These are phyloP conservation scores for Sporothrix globosa DNA, from an alignment of 2,329 filamentous ascomycete genomes.

Conservation along the genomic window DNA sequence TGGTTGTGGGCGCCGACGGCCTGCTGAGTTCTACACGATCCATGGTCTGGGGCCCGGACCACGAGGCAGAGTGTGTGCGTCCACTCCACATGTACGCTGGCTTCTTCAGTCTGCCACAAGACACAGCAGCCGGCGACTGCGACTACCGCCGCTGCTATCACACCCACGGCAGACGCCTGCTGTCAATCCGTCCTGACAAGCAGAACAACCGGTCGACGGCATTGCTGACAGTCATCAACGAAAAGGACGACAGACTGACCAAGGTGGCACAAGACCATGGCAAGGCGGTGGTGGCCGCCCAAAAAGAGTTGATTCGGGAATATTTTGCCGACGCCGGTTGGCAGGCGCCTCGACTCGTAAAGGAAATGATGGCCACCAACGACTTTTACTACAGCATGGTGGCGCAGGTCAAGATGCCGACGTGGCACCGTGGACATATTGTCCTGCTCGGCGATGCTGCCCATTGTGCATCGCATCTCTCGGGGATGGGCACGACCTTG, in stretches of 20 bases:
- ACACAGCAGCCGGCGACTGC: slow-evolving; percentile 37
- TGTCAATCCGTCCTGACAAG: slow-evolving; percentile 48
- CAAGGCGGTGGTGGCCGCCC: neutral
- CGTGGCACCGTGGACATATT: slow-evolving; percentile 44
- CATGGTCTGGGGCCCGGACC: slow-evolving; percentile 43
- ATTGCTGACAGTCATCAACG: slow-evolving; percentile 22
- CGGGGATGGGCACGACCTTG: slow-evolving; percentile 54
- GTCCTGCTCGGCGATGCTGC: slow-evolving; percentile 55
- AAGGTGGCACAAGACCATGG: neutral
- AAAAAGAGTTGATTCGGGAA: slow-evolving; percentile 33
- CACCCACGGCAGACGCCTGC: slow-evolving; percentile 43
- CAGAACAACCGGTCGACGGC: slow-evolving; percentile 28
- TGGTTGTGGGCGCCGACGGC: slow-evolving; percentile 61
- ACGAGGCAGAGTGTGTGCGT: slow-evolving; percentile 40
- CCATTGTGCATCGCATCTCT: slow-evolving; percentile 51
- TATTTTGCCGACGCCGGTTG: slow-evolving; percentile 53
- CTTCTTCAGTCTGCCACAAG: slow-evolving; percentile 48
- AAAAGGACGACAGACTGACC: slow-evolving; percentile 37
- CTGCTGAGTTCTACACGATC: slow-evolving; percentile 53
- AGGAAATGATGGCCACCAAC: slow-evolving; percentile 40
- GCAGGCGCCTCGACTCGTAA: slow-evolving; percentile 46
- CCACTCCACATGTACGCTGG: slow-evolving; percentile 43
- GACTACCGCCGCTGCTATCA: slow-evolving; percentile 45
- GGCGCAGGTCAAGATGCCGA: slow-evolving; percentile 48
- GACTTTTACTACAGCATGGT: slow-evolving; percentile 47